A percentile compares a stretch with the other conserved stretches of the same genome.
phyloP scores from a whole-genome alignment of 176 grass and related monocot genomes.

The Echinochloa phyllopogon region DNA sequence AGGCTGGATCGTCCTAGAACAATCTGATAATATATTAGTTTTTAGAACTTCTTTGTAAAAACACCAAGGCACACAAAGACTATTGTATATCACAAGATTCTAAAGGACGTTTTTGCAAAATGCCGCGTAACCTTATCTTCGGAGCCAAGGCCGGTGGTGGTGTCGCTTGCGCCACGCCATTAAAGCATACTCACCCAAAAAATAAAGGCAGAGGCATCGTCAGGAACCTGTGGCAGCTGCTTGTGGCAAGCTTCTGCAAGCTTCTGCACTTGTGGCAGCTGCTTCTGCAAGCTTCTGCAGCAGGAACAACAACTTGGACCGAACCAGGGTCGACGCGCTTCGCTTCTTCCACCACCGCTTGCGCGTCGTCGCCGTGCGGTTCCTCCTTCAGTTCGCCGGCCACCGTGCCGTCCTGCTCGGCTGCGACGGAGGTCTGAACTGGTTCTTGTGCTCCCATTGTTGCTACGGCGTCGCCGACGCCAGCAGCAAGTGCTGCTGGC shows the following conservation, averaged over 20 bases:
- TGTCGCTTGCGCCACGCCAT: too few species aligned
- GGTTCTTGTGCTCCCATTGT: not conserved
- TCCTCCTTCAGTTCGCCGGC: not conserved
- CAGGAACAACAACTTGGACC: not conserved
- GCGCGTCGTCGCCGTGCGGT: not conserved
- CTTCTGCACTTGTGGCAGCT: not conserved
- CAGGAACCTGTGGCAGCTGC: not conserved
- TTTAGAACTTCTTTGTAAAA: too few species aligned
- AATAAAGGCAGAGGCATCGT: not conserved
- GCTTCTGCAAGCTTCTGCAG: too few species aligned
- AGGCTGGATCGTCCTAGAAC: too few species aligned
- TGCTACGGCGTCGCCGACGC: not conserved
- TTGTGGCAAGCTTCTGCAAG: not conserved
- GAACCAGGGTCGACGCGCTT: constrained; percentile 8
- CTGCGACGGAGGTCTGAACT: not conserved
- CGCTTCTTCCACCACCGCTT: not conserved
- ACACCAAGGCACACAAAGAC: too few species aligned
- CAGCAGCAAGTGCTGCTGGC: not conserved
- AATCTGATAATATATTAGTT: too few species aligned
- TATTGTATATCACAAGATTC: too few species aligned
- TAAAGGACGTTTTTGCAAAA: too few species aligned
- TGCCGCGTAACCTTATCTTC: too few species aligned
- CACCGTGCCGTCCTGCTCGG: not conserved
- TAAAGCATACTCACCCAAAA: too few species aligned
- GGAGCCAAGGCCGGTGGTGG: too few species aligned